Evolutionary conservation across 2,329 filamentous ascomycete genomes (phyloP), one percentile per base, ranked within the genome.

Genomic region (Grosmannia clavigera): DNA sequence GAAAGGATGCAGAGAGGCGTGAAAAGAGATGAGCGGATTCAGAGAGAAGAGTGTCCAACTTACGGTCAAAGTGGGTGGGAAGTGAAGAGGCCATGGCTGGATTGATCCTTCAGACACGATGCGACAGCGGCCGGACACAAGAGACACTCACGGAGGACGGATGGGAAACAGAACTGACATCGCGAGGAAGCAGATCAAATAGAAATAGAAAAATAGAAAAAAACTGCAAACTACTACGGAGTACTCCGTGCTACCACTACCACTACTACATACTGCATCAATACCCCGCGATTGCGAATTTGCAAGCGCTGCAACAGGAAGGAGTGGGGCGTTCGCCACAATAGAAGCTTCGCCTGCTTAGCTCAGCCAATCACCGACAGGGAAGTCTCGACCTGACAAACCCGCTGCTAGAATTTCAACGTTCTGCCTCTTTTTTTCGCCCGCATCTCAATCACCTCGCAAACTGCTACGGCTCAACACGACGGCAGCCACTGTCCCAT

Each of bases 11-110:
- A 16, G 10, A 2, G 9, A 38, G 38, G 3, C 3, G 38, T 11
- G 2, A 5, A 6, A 40, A 4, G 38, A 40, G 38, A 40, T 16
- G 31, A 31, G 31, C 12, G 2, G 5, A 40, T 38, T 38, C 35
- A 16, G 14, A 38, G 10, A 11, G 35, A 40, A 16, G 3, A 16
- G 38, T 10, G 10, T 14, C 38, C 22, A 22, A 9, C 58, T n/a
- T 58, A 65, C 64, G 63, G 55, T 65, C 63, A 60, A 58, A 65
- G 60, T 61, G 56, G 59, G 61, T 62, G 22, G 64, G 60, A 58
- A 59, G 55, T 22, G 43, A n/a, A 46, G 63, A 59, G 40, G 60
- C 55, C 63, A 64, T 65, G 46, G 53, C 52, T 48, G 43, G 40
- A 16, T n/a, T 19, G 11, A 3, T 10, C 35, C 14, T 43, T 43